These are phyloP conservation scores for Sporisorium exsertum DNA, from an alignment of 1,284 basidiomycete genomes.

Conservation along the genomic window DNA sequence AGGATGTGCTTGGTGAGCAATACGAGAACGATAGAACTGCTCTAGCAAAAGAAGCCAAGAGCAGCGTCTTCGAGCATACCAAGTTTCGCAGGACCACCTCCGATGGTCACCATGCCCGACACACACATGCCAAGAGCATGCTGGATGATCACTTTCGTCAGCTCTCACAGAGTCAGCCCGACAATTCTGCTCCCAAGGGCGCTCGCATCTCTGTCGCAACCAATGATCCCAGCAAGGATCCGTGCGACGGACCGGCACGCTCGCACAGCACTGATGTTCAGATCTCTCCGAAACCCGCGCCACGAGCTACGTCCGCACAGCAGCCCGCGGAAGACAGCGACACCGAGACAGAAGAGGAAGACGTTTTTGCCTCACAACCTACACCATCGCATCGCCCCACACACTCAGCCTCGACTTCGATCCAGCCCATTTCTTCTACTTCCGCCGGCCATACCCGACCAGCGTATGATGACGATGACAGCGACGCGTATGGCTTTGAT, in stretches of 20 bases:
- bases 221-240: not conserved
- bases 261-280: too few species aligned
- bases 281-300: not conserved
- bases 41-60: conserved; percentile 26
- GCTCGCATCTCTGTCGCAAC: not conserved
- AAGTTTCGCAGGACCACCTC: conserved; percentile 35
- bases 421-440: not conserved
- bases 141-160: conserved; percentile 38
- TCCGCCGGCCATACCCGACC: conserved; percentile 1
- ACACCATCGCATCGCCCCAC: not conserved
- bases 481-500: conserved; percentile 11
- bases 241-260: not conserved
- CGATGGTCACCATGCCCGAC: conserved; percentile 27
- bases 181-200: not conserved
- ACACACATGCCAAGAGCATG: conserved; percentile 40
- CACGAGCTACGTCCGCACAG: not conserved
- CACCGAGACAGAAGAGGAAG: conserved; percentile 42
- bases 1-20: conserved; percentile 74
- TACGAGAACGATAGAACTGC: conserved; percentile 71
- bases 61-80: conserved; percentile 39
- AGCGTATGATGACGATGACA: conserved; percentile 16
- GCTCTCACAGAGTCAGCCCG: conserved; percentile 37
- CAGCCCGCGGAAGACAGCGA: conserved; percentile 18
- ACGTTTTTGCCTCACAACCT: conserved; percentile 6
- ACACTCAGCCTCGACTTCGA: not conserved